A percentile compares a stretch with the other conserved stretches of the same genome.
These are phyloP conservation scores for Clarireedia homoeocarpa DNA, from an alignment of 2,329 filamentous ascomycete species.

Conservation along the genomic window DNA sequence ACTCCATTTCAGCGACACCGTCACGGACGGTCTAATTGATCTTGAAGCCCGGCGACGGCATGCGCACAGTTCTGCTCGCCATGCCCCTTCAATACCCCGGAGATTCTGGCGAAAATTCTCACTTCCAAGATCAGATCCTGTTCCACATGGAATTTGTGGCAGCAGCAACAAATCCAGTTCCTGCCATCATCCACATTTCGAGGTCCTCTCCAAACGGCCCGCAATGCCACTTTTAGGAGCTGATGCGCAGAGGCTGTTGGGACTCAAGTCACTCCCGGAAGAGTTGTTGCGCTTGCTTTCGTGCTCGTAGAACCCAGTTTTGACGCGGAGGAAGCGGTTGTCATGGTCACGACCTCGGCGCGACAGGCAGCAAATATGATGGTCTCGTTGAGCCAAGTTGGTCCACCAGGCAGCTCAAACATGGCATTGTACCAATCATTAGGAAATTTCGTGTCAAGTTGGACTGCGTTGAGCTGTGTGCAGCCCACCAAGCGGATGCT, in stretches of 20 bases:
- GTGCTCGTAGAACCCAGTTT: neutral
- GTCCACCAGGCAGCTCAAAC: neutral
- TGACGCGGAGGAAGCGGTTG: neutral
- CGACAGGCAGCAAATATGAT: neutral
- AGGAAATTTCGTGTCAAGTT: neutral
- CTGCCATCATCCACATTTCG: neutral
- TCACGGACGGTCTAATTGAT: too few relatives aligned
- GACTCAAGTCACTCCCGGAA: neutral
- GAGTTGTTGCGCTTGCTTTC: neutral
- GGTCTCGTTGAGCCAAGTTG: neutral
- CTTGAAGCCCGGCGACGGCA: neutral
- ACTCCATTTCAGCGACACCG: too few relatives aligned
- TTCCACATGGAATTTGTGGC: neutral
- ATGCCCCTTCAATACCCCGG: neutral
- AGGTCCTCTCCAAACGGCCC: neutral
- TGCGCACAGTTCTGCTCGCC: neutral
- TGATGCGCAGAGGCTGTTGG: neutral
- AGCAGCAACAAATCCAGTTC: neutral
- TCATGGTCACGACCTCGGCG: neutral
- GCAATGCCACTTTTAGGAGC: neutral
- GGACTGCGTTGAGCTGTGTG: neutral
- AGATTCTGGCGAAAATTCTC: neutral
- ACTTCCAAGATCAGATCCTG: neutral
- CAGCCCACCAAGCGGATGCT: neutral
- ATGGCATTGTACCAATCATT: neutral